A percentile compares a stretch with the other conserved stretches of the same genome.
phyloP scores from a whole-genome alignment of 2,329 filamentous ascomycete genomes.

The Exophiala calicioides region DNA sequence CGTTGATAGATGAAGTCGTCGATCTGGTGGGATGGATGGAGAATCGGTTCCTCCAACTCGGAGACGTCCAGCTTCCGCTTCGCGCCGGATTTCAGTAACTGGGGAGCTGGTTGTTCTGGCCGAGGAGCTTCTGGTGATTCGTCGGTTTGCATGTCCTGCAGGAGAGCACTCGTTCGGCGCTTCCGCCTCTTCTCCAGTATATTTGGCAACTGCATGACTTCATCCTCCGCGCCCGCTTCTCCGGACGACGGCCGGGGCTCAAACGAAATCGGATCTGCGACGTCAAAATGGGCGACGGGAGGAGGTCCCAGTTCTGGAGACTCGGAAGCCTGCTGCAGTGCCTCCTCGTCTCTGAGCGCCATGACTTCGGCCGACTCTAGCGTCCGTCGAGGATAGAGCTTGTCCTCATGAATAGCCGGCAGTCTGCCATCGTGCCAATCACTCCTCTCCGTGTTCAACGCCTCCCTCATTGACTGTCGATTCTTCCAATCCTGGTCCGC shows the following conservation, averaged over 20 bases:
- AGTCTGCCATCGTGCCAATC: slow-evolving; percentile 44
- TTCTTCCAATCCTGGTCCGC: slow-evolving; percentile 36
- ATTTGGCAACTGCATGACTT: slow-evolving; percentile 39
- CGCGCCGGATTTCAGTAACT: slow-evolving; percentile 26
- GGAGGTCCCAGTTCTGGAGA: slow-evolving; percentile 46
- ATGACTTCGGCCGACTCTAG: slow-evolving; percentile 49
- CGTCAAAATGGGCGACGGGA: slow-evolving; percentile 55
- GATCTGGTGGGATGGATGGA: slow-evolving; percentile 14
- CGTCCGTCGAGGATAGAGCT: slow-evolving; percentile 58
- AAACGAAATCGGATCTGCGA: slow-evolving; percentile 50
- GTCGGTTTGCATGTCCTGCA: slow-evolving; percentile 43
- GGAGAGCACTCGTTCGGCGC: slow-evolving; percentile 52
- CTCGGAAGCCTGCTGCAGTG: slow-evolving; percentile 29
- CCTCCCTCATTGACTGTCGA: slow-evolving; percentile 25
- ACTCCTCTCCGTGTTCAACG: slow-evolving; percentile 35
- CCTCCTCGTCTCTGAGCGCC: slow-evolving; percentile 32
- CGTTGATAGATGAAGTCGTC: slow-evolving; percentile 31
- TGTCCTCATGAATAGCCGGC: slow-evolving; percentile 62
- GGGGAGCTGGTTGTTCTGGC: slow-evolving; percentile 1
- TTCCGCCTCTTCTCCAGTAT: slow-evolving; percentile 57
- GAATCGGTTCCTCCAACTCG: slow-evolving; percentile 23
- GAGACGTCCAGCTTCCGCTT: slow-evolving; percentile 31
- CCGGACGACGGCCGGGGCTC: too few relatives aligned
- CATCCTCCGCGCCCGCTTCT: slow-evolving; percentile 32
- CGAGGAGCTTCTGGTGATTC: slow-evolving; percentile 21